A percentile compares a stretch with the other conserved stretches of the same genome.
Conservation (phyloP, 345 rosid genomes). For the Eucalyptus sp. region DNA sequence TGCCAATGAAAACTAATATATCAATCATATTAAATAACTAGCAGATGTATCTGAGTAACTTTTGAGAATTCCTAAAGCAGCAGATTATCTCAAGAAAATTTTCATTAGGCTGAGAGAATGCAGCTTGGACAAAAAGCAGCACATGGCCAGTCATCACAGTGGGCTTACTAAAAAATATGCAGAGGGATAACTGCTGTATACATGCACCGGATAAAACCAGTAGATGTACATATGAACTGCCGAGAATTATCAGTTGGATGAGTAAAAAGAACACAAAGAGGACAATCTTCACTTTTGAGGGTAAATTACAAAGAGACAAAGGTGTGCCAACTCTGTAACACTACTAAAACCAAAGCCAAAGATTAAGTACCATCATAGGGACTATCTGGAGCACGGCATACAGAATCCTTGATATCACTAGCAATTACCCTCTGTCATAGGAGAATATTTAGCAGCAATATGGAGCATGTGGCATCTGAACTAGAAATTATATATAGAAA, state of each 20-base stretch:
- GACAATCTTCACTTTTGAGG: background rate
- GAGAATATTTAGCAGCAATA: conserved; percentile 7
- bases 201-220: background rate
- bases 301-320: background rate
- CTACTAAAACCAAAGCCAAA: background rate
- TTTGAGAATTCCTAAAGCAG: background rate
- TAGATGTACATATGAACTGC: background rate
- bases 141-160: background rate
- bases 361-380: conserved; percentile 70
- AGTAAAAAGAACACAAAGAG: background rate
- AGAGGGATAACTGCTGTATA: background rate
- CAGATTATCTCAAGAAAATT: background rate
- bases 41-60: background rate
- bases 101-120: background rate
- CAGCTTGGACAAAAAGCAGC: background rate
- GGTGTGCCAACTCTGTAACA: background rate
- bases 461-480: background rate
- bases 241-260: background rate
- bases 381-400: conserved; percentile 96
- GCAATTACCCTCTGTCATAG: conserved; percentile 75
- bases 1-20: background rate
- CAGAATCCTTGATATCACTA: conserved; percentile 93
- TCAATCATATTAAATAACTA: background rate
- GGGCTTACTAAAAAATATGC: background rate
- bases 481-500: background rate